Percentiles rank a stretch among this genome's conserved stretches.
phyloP scores from a whole-genome alignment of 139 green algal genomes.

The Chlorella sp. region DNA sequence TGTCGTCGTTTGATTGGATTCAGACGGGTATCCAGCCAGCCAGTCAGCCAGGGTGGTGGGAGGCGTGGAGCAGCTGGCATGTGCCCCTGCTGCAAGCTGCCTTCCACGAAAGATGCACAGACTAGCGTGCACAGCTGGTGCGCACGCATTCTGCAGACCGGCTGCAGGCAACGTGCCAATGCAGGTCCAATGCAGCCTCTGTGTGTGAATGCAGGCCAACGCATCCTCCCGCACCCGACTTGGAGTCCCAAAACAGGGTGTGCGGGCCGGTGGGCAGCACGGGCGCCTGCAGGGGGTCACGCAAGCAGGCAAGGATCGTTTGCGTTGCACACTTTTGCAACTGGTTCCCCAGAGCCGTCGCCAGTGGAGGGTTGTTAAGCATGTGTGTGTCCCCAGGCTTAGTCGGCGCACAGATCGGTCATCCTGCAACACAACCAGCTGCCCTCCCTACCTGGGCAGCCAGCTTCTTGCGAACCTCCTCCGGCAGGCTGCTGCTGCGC shows the following conservation, averaged over 20 bases:
- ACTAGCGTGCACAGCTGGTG: no score
- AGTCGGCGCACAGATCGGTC: background rate
- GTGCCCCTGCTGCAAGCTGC: no score
- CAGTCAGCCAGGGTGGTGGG: no score
- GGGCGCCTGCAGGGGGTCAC: slow-evolving; percentile 41
- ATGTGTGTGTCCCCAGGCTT: background rate
- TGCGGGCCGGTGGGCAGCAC: slow-evolving; percentile 40
- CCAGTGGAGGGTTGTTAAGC: no score
- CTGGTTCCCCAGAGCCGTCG: no score
- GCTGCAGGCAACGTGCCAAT: no score
- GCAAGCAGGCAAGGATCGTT: background rate
- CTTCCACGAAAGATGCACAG: no score
- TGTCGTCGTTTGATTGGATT: no score
- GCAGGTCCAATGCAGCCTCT: no score
- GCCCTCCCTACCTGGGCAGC: slow-evolving; percentile 1
- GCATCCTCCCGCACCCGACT: slow-evolving; percentile 4
- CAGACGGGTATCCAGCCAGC: no score
- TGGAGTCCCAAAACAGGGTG: slow-evolving; percentile 52
- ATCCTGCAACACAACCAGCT: background rate
- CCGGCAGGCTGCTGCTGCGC: slow-evolving; percentile 18
- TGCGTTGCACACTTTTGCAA: no score
- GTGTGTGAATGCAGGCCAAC: background rate
- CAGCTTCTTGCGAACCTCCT: slow-evolving; percentile 15
- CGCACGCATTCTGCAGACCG: no score
- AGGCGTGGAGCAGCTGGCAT: background rate